A percentile compares a stretch with the other conserved stretches of the same genome.
These are phyloP conservation scores for Alternaria ventricosa DNA, from an alignment of 2,329 filamentous ascomycete genomes.

Conservation along the genomic window DNA sequence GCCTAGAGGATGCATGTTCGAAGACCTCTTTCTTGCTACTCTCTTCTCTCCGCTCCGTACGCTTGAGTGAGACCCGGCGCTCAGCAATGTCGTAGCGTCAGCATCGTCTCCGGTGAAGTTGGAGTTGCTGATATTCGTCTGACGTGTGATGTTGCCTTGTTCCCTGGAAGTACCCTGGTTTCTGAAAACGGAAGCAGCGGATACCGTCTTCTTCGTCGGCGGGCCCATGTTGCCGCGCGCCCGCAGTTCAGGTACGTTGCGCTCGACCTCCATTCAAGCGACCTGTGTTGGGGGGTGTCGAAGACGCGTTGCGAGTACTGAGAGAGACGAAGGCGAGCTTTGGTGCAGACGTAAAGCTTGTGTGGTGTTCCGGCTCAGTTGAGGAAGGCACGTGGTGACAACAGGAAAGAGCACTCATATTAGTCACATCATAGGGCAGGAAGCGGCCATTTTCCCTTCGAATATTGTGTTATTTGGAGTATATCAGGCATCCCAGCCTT, in stretches of 20 bases:
- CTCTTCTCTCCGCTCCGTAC: constrained; percentile 16
- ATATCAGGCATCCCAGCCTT: not conserved
- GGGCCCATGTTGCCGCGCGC: not conserved
- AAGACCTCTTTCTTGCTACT: constrained; percentile 2
- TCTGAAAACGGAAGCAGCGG: constrained; percentile 37
- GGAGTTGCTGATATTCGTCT: not conserved
- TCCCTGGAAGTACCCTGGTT: constrained; percentile 17
- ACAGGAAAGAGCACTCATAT: not conserved
- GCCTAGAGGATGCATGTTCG: constrained; percentile 32
- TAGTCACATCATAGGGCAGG: not conserved
- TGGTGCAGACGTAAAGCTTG: constrained; percentile 1
- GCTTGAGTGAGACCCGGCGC: constrained; percentile 9
- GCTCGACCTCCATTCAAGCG: constrained; percentile 2
- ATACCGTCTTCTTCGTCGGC: constrained; percentile 18
- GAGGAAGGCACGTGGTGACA: constrained; percentile 11
- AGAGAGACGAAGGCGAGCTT: not conserved
- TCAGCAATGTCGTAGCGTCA: not conserved
- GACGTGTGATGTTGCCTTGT: not conserved
- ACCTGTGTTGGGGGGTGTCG: not conserved
- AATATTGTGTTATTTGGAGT: not conserved
- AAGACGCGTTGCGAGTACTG: not conserved
- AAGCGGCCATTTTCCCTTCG: not conserved
- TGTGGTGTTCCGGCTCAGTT: constrained; percentile 3
- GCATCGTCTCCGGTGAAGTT: not conserved
- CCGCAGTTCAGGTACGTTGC: not conserved